Conservation (phyloP, 306 rosid species). For the Rosa lucieae region DNA sequence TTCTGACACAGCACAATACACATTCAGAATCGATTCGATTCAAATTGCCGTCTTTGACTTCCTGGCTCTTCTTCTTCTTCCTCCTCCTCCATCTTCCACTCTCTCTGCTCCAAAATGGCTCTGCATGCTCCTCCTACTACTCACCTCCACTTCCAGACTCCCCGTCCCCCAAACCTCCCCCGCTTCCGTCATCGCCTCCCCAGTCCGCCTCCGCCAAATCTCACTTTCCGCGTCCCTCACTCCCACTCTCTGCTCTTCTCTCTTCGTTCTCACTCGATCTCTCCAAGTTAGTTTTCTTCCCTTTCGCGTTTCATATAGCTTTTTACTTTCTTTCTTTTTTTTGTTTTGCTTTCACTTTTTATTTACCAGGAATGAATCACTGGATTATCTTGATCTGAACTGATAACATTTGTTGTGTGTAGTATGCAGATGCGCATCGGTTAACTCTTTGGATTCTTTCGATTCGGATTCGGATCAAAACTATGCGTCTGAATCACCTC, state of each 20-base stretch:
- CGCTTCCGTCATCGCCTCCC: slow-evolving; percentile 15
- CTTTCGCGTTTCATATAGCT: background rate
- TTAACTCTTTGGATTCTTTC: slow-evolving; percentile 26
- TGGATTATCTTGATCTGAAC: background rate
- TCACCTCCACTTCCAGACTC: slow-evolving; percentile 13
- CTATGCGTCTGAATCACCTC: slow-evolving; percentile 26
- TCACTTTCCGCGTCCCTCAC: background rate
- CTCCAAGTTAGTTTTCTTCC: slow-evolving; percentile 18
- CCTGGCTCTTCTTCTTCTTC: background rate
- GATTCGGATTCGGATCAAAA: slow-evolving; percentile 37
- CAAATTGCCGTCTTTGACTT: too few relatives aligned
- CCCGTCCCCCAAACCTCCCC: slow-evolving; percentile 3
- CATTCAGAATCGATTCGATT: background rate
- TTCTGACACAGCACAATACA: background rate
- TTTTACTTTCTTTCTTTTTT: background rate
- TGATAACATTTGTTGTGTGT: background rate
- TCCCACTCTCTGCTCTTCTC: slow-evolving; percentile 8
- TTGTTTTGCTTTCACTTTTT: background rate
- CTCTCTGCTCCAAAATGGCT: slow-evolving; percentile 9
- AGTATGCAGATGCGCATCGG: slow-evolving; percentile 36
- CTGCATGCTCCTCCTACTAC: background rate
- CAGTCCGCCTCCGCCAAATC: slow-evolving; percentile 3
- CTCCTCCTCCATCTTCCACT: background rate
- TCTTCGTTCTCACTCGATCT: slow-evolving; percentile 7
- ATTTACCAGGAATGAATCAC: background rate